These are phyloP conservation scores for Globisporangium heterothallicum DNA, from an alignment of 352 stramenopile genomes.

Conservation along the genomic window DNA sequence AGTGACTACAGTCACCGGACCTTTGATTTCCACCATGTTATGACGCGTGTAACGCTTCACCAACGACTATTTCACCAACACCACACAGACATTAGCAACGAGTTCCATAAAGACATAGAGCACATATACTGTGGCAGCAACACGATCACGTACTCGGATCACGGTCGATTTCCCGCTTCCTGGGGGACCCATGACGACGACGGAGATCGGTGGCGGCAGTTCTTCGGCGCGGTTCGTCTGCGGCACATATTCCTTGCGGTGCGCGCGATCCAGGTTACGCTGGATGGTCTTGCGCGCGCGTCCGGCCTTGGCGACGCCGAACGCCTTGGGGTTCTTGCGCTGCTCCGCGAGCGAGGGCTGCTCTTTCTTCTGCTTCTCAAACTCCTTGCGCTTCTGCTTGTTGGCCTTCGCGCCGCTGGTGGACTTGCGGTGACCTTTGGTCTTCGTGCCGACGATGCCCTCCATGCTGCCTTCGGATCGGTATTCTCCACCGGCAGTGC, in stretches of 20 bases:
- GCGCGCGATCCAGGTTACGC: conserved; percentile 95
- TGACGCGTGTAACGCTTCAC: conserved; percentile 99
- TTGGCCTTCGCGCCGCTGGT: conserved; percentile 90
- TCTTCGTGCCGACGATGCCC: conserved; percentile 26
- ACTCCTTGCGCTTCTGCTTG: conserved; percentile 93
- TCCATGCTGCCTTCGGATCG: conserved; percentile 16
- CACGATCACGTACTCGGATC: conserved; percentile 87
- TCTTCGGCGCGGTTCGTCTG: conserved; percentile 82
- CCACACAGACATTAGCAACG: neutral
- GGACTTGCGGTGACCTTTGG: conserved; percentile 78
- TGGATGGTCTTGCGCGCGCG: conserved; percentile 95
- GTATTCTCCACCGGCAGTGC: neutral
- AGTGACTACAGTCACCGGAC: conserved; percentile 98
- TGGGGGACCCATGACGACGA: conserved; percentile 97
- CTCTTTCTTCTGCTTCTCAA: conserved; percentile 81
- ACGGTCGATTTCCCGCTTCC: conserved; percentile 98
- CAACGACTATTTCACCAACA: conserved; percentile 62
- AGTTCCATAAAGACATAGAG: conserved; percentile 1
- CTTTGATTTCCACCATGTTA: conserved; percentile 95
- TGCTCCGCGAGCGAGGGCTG: conserved; percentile 85
- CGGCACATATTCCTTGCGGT: conserved; percentile 97
- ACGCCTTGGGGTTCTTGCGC: conserved; percentile 96
- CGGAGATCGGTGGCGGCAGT: conserved; percentile 89
- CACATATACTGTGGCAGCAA: neutral
- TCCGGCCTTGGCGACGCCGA: conserved; percentile 95